These are phyloP conservation scores for Annulohypoxylon nitens DNA, from an alignment of 495 filamentous ascomycete species.

Conservation along the genomic window DNA sequence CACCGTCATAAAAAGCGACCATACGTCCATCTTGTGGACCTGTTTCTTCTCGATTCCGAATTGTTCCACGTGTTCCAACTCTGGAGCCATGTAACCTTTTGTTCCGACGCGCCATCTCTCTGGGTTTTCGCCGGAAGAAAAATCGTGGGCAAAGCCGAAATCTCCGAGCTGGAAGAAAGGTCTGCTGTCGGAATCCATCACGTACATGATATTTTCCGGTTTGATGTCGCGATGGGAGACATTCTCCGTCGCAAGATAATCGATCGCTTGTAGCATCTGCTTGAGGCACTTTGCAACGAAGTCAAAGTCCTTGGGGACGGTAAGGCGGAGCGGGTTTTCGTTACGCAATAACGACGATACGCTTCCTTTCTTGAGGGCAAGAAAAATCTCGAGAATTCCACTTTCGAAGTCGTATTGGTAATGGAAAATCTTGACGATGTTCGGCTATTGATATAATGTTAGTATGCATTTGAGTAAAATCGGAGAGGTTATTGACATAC, in stretches of 20 bases:
- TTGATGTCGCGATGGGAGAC: constrained; percentile 81
- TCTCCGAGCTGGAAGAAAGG: constrained; percentile 43
- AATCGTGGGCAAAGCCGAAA: constrained; percentile 39
- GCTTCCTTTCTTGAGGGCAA: not conserved
- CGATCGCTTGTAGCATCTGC: constrained; percentile 47
- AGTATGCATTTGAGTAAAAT: not conserved
- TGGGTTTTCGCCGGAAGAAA: not conserved
- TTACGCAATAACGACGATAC: not conserved
- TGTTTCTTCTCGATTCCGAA: not conserved
- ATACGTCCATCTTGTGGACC: constrained; percentile 42
- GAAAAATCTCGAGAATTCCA: not conserved
- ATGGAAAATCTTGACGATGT: constrained; percentile 1
- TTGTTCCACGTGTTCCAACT: constrained; percentile 11
- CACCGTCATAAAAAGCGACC: constrained; percentile 48
- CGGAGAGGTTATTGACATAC: not conserved
- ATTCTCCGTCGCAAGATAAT: constrained; percentile 53
- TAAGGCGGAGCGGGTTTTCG: not conserved
- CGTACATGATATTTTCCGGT: constrained; percentile 75
- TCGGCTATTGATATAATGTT: not conserved
- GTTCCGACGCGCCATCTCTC: constrained; percentile 24
- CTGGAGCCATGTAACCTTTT: constrained; percentile 38
- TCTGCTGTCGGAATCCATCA: not conserved
- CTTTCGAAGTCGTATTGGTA: not conserved
- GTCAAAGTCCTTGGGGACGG: not conserved
- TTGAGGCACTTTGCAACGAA: not conserved